Evolutionary conservation across 129 eudicot species (phyloP), one percentile per base, ranked within the genome.

Genomic region (Flaveria bidentis): DNA sequence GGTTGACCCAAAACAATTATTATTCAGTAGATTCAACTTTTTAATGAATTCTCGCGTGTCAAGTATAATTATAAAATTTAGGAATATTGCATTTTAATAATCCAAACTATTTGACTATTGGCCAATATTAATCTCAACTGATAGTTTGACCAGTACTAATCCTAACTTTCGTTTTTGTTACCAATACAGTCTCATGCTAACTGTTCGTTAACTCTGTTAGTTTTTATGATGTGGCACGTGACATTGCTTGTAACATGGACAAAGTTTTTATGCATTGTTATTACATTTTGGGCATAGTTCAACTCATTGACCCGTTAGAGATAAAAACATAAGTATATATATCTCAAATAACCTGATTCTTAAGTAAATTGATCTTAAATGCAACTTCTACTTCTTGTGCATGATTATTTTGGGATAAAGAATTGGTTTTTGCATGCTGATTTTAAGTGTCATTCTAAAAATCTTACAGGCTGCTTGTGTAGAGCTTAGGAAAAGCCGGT

Each of bases 381-480:
- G 41, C 41, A 36, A 36, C 41, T 7, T 36, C 41, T 36, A 36
- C 7, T 36, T 36, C 41, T 33, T 36, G 41, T 36, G 41, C 41
- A 36, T 36, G 41, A 36, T 5, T 36, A 5, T 36, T 5, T 36
- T 36, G 41, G 41, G 41, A 36, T 72, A 33, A 11, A 51, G 25
- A 36, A 9, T 74, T 52, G 23, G 41, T 53, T 4, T n/a, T n/a
- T 51, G 7, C 25, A 9, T 33, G 44, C 56, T 44, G 23, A 57
- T 58, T 57, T 1, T 36, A 36, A 36, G 20, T n/a, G 39, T 39
- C 4, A 26, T n/a, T 63, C 45, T 47, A 12, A 8, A 50, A 22
- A 50, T n/a, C 67, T 14, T 65, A 74, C 86, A 95, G 97, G 96
- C 97, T 57, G 99, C 99, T 51, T 89, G 99, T 82, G 80, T 82